Conservation (phyloP, 2,329 filamentous ascomycete genomes). For the Exophiala sp. region DNA sequence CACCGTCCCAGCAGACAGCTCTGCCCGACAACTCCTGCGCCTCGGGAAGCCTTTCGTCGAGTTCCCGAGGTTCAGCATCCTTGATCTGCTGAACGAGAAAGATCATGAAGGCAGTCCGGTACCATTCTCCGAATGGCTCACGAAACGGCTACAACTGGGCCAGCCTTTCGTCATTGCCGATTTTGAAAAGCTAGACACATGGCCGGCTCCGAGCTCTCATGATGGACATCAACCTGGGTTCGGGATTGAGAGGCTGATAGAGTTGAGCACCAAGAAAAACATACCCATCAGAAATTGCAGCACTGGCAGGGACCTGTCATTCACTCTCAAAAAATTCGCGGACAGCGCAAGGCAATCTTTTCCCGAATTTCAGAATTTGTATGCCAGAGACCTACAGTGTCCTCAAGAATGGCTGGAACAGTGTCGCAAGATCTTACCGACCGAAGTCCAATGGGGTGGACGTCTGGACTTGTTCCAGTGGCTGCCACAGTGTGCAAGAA, state of each 20-base stretch:
- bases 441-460: constrained; percentile 34
- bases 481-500: constrained; percentile 34
- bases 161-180: constrained; percentile 36
- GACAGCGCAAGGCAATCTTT: constrained; percentile 30
- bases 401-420: constrained; percentile 33
- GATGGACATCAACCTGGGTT: constrained; percentile 25
- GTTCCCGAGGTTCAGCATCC: constrained; percentile 33
- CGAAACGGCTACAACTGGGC: constrained; percentile 31
- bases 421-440: constrained; percentile 32
- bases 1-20: constrained; percentile 26
- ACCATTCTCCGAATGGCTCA: constrained; percentile 32
- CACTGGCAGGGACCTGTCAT: constrained; percentile 34
- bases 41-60: constrained; percentile 32
- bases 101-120: constrained; percentile 24
- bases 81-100: constrained; percentile 27
- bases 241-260: constrained; percentile 33
- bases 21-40: constrained; percentile 29
- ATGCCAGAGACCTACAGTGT: constrained; percentile 36
- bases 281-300: constrained; percentile 36
- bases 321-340: constrained; percentile 34
- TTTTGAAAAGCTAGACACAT: constrained; percentile 32
- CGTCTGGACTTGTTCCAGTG: constrained; percentile 36
- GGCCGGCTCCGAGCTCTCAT: constrained; percentile 25
- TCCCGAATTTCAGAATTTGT: constrained; percentile 32
- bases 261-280: constrained; percentile 35